phyloP scores from a whole-genome alignment of 305 asterid species.

The Euphrasia arctica region DNA sequence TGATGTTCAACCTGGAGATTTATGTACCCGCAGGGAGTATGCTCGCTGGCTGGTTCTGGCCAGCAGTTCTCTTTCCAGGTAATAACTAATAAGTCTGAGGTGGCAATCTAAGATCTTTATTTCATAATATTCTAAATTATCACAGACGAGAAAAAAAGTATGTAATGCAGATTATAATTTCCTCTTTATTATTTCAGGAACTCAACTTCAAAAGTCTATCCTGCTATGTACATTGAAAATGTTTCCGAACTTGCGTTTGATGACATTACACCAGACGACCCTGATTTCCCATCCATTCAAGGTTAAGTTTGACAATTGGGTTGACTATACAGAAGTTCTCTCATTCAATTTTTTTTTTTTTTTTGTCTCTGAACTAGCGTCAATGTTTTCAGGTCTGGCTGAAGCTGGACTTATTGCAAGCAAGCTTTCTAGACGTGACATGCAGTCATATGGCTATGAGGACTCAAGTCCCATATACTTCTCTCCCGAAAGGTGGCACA shows the following conservation, averaged over 20 bases:
- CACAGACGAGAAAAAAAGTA: conserved; percentile 14
- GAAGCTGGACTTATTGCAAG: conserved; percentile 97
- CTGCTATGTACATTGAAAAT: conserved; percentile 96
- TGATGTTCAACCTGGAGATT: conserved; percentile 88
- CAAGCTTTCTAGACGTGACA: conserved; percentile 90
- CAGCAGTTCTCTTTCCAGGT: conserved; percentile 92
- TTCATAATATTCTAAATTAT: conserved; percentile 16
- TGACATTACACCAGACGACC: conserved; percentile 87
- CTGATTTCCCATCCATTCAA: conserved; percentile 92
- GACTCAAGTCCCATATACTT: conserved; percentile 60
- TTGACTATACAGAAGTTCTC: conserved; percentile 21
- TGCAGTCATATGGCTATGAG: conserved; percentile 64
- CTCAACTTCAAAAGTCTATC: conserved; percentile 82
- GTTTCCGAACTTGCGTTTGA: conserved; percentile 93
- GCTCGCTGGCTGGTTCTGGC: conserved; percentile 95
- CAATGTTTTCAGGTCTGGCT: conserved; percentile 73
- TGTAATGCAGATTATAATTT: conserved; percentile 28
- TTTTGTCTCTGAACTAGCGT: conserved; percentile 36
- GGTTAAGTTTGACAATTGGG: conserved; percentile 40
- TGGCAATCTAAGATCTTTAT: conserved; percentile 20
- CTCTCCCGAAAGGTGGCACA: conserved; percentile 75
- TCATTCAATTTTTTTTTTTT: conserved; percentile 24
- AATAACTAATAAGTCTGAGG: conserved; percentile 21
- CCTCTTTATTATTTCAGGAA: conserved; percentile 46
- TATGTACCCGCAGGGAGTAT: conserved; percentile 94